These are phyloP conservation scores for Pseudohalonectria lignicola DNA, from an alignment of 2,329 filamentous ascomycete genomes.

Conservation along the genomic window DNA sequence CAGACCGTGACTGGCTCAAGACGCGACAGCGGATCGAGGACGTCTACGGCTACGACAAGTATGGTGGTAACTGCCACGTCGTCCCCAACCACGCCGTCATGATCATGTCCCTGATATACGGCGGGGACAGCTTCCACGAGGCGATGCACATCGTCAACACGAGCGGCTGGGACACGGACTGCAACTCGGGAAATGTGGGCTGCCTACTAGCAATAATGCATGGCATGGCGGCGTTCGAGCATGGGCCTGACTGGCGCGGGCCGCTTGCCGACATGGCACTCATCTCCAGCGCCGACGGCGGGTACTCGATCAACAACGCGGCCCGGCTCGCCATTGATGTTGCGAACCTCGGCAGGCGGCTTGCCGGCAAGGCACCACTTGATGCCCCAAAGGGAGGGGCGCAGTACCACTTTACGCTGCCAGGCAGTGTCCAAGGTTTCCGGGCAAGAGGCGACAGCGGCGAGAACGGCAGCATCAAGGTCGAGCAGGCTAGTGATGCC, in stretches of 20 bases:
- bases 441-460: slow-evolving; percentile 2
- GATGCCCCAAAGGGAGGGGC: slow-evolving; percentile 18
- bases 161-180: slow-evolving; percentile 25
- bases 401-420: slow-evolving; percentile 23
- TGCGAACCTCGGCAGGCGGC: slow-evolving; percentile 14
- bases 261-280: slow-evolving; percentile 21
- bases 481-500: slow-evolving; percentile 6
- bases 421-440: slow-evolving; percentile 24
- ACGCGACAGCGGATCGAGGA: slow-evolving; percentile 23
- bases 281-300: slow-evolving; percentile 22
- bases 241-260: slow-evolving; percentile 19
- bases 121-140: slow-evolving; percentile 16
- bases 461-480: not conserved
- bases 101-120: slow-evolving; percentile 20
- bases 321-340: slow-evolving; percentile 19
- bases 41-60: slow-evolving; percentile 20
- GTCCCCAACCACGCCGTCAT: slow-evolving; percentile 22
- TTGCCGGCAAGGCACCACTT: slow-evolving; percentile 11
- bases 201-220: slow-evolving; percentile 23
- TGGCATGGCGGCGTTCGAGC: slow-evolving; percentile 16
- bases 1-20: slow-evolving; percentile 18
- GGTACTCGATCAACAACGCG: slow-evolving; percentile 24
- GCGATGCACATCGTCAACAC: slow-evolving; percentile 24
- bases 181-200: slow-evolving; percentile 24
- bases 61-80: slow-evolving; percentile 18